Evolutionary conservation across 495 filamentous ascomycete species (phyloP).

Genomic region (Penicillium soppii): DNA sequence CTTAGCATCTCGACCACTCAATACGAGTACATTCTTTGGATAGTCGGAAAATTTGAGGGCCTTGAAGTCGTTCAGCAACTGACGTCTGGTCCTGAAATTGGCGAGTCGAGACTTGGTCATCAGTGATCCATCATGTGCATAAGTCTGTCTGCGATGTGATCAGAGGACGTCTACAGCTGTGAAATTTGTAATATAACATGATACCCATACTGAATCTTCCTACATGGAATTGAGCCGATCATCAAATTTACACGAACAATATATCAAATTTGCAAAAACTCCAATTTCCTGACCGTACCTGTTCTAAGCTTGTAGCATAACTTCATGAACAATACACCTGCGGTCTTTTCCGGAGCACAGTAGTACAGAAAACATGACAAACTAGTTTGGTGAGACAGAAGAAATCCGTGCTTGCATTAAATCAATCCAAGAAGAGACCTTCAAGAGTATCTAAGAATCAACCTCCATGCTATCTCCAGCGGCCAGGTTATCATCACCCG

Average conservation of each 20-base stretch:
- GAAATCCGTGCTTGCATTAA: constrained; percentile 20
- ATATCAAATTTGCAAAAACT: neutral
- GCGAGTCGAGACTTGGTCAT: neutral
- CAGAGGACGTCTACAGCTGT: neutral
- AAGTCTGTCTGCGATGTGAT: neutral
- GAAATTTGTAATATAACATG: neutral
- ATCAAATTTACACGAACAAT: neutral
- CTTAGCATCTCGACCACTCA: constrained; percentile 23
- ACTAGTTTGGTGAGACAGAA: constrained; percentile 3
- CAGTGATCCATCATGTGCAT: neutral
- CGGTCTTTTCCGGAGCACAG: neutral
- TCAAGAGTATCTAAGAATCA: constrained; percentile 56
- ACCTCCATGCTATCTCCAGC: constrained; percentile 93
- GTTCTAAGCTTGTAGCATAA: constrained; percentile 1
- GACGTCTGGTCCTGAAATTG: constrained; percentile 4
- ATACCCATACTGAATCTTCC: constrained; percentile 5
- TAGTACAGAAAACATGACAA: neutral
- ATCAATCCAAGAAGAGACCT: constrained; percentile 13
- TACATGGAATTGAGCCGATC: neutral
- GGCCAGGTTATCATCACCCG: constrained; percentile 53
- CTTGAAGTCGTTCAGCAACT: constrained; percentile 31
- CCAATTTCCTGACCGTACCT: neutral
- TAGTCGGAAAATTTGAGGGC: constrained; percentile 36
- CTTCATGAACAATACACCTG: neutral
- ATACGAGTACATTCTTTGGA: constrained; percentile 37